phyloP scores from a whole-genome alignment of 2,329 filamentous ascomycete species.

The Periconia macrospinosa region DNA sequence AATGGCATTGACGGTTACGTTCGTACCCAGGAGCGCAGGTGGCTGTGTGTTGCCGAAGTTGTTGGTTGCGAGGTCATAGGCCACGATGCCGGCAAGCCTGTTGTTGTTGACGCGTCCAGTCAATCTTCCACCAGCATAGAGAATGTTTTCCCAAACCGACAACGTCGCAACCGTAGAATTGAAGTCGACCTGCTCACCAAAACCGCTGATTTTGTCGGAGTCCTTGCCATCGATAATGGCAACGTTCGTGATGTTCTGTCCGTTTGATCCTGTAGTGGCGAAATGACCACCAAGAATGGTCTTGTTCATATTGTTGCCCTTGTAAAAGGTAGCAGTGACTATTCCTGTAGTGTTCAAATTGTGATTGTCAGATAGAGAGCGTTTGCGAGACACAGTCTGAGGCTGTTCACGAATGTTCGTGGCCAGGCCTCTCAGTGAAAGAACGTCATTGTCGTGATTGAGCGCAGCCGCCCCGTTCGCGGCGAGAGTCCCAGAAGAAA shows the following conservation, averaged over 20 bases:
- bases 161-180: conserved; percentile 77
- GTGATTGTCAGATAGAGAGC: conserved; percentile 45
- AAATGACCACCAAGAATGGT: conserved; percentile 91
- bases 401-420: conserved; percentile 26
- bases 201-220: conserved; percentile 66
- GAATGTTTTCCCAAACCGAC: conserved; percentile 49
- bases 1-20: conserved; percentile 76
- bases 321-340: conserved; percentile 78
- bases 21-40: conserved; percentile 69
- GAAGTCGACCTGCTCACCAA: conserved; percentile 66
- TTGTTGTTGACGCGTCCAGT: conserved; percentile 68
- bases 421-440: conserved; percentile 51
- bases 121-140: conserved; percentile 83
- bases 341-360: conserved; percentile 65
- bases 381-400: conserved; percentile 41
- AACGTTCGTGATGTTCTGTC: conserved; percentile 75
- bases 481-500: conserved; percentile 73
- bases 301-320: conserved; percentile 69
- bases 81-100: conserved; percentile 71
- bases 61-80: conserved; percentile 72
- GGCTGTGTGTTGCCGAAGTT: conserved; percentile 70
- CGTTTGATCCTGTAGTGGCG: conserved; percentile 67
- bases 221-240: conserved; percentile 79
- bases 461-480: conserved; percentile 74
- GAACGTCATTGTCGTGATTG: conserved; percentile 27